A percentile compares a stretch with the other conserved stretches of the same genome.
Evolutionary conservation across 257 asterid genomes (phyloP).

Genomic region (Gynochthodes officinalis): DNA sequence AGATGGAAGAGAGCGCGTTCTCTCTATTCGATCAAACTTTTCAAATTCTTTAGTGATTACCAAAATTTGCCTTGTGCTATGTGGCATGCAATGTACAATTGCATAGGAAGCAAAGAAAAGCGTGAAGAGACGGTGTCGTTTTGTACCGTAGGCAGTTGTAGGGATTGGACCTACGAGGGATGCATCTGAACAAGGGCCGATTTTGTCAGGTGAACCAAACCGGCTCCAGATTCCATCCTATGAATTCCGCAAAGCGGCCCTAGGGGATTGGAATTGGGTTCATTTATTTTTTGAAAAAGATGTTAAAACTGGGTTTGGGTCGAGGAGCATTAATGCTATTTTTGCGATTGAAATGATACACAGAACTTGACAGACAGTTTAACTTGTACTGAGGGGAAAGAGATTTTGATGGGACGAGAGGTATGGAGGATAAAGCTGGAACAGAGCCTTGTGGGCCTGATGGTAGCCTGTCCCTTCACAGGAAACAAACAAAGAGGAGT

Average conservation of each 20-base stretch:
- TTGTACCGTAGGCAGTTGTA: not conserved
- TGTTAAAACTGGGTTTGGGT: too few species aligned
- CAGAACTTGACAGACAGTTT: too few species aligned
- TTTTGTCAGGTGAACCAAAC: not conserved
- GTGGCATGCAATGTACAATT: constrained; percentile 2
- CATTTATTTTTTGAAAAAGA: too few species aligned
- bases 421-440: constrained; percentile 1
- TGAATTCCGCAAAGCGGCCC: too few species aligned
- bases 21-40: not conserved
- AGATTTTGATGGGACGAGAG: constrained; percentile 36
- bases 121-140: not conserved
- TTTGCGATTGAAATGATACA: too few species aligned
- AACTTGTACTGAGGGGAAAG: constrained; percentile 26
- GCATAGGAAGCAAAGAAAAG: not conserved
- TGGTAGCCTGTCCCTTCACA: not conserved
- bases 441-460: not conserved
- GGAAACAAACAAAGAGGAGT: not conserved
- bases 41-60: not conserved
- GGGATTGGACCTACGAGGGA: not conserved
- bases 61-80: not conserved
- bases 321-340: too few species aligned
- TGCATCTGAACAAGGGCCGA: not conserved
- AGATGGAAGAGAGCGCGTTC: not conserved
- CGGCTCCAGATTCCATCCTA: too few species aligned
- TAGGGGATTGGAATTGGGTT: too few species aligned